phyloP scores from a whole-genome alignment of 148 eudicot species.

The Polygonum aviculare region DNA sequence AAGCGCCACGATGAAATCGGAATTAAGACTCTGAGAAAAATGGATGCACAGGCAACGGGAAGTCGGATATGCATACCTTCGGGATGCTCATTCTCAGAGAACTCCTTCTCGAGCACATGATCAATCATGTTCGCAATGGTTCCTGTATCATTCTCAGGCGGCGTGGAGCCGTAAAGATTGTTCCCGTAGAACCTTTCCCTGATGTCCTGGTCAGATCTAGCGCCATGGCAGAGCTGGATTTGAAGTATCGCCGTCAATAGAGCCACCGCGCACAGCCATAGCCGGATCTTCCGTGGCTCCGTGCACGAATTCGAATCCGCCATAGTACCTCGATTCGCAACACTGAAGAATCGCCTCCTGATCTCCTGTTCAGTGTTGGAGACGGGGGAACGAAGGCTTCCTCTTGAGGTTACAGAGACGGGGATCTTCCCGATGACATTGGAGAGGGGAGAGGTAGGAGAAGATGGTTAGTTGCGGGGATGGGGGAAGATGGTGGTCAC shows the following conservation, averaged over 20 bases:
- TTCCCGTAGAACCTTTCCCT: conserved; percentile 77
- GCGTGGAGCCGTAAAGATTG: conserved; percentile 46
- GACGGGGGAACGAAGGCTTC: background rate
- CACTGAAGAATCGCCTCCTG: background rate
- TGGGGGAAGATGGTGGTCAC: background rate
- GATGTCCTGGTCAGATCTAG: conserved; percentile 72
- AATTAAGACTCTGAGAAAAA: background rate
- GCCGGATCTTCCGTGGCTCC: conserved; percentile 11
- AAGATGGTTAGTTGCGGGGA: conserved; percentile 2
- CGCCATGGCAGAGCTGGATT: conserved; percentile 21
- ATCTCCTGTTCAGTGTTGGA: background rate
- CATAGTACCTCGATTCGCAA: conserved; percentile 14
- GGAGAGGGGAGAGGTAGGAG: background rate
- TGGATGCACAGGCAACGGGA: background rate
- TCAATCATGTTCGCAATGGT: conserved; percentile 85
- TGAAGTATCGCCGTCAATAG: conserved; percentile 16
- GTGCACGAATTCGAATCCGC: conserved; percentile 12
- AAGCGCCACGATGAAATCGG: background rate
- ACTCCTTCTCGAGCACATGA: conserved; percentile 75
- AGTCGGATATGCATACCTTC: conserved; percentile 36
- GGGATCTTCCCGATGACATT: background rate
- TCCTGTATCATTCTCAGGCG: conserved; percentile 44
- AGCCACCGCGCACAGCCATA: conserved; percentile 19
- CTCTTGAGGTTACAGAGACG: background rate
- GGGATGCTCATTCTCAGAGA: conserved; percentile 82